Evolutionary conservation across 176 grass and related monocot genomes (phyloP).

Genomic region (Dendrocalamus sinicus): DNA sequence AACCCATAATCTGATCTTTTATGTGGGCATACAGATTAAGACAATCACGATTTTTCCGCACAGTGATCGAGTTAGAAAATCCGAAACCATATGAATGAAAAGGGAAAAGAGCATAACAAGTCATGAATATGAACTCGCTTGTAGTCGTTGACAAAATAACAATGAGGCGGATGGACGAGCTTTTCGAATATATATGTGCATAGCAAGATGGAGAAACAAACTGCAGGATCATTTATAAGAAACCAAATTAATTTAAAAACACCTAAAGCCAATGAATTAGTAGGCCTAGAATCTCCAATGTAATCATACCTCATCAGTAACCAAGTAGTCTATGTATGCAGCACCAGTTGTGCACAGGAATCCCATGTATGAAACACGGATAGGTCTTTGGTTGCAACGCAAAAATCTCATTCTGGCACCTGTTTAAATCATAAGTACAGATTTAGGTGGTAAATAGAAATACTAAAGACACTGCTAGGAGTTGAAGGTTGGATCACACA

Average conservation of each 20-base stretch:
- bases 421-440: conserved; percentile 48
- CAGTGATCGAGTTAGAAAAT: not conserved
- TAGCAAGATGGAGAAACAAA: conserved; percentile 79
- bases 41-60: conserved; percentile 75
- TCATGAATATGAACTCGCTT: conserved; percentile 59
- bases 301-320: conserved; percentile 78
- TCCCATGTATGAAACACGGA: conserved; percentile 93
- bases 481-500: not conserved
- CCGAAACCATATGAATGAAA: conserved; percentile 8
- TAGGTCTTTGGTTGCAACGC: conserved; percentile 76
- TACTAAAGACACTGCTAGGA: not conserved
- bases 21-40: conserved; percentile 58
- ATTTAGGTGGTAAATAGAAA: conserved; percentile 23
- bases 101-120: not conserved
- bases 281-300: conserved; percentile 1
- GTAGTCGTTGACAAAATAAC: conserved; percentile 94
- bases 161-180: conserved; percentile 85
- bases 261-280: not conserved
- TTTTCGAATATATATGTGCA: conserved; percentile 90
- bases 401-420: conserved; percentile 94
- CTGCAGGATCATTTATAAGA: conserved; percentile 56
- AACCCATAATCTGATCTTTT: conserved; percentile 87
- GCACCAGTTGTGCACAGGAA: conserved; percentile 88
- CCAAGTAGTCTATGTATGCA: conserved; percentile 80
- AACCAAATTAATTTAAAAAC: conserved; percentile 6